Percentiles rank a stretch among this genome's conserved stretches.
These are phyloP conservation scores for Geranium brycei DNA, from an alignment of 345 rosid species.

Conservation along the genomic window DNA sequence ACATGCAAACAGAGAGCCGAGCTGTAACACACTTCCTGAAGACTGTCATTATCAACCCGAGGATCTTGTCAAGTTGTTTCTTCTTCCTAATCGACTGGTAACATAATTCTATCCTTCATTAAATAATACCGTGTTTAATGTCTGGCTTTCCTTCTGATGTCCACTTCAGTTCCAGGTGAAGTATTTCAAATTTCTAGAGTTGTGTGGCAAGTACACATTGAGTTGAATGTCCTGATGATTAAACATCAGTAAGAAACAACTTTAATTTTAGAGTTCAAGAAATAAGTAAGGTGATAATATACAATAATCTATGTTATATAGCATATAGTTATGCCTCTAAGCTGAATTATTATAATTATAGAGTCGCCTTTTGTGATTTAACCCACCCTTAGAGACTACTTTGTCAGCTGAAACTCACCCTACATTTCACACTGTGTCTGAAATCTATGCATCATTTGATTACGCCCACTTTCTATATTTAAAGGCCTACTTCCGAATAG, in stretches of 20 bases:
- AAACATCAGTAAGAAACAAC: too few relatives aligned
- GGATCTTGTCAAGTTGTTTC: conserved; percentile 74
- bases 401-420: neutral
- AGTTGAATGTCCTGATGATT: neutral
- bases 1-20: conserved; percentile 52
- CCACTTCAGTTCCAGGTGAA: neutral
- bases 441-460: neutral
- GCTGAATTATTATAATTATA: neutral
- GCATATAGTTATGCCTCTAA: neutral
- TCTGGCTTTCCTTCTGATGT: neutral
- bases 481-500: neutral
- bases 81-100: conserved; percentile 77
- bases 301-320: neutral
- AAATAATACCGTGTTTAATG: neutral
- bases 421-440: neutral
- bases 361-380: neutral
- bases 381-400: neutral
- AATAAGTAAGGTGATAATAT: neutral
- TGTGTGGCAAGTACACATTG: neutral
- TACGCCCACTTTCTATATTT: neutral
- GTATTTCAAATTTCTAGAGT: neutral
- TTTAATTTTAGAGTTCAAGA: neutral
- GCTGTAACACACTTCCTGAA: conserved; percentile 70
- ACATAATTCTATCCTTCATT: neutral
- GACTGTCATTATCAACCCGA: conserved; percentile 97